Evolutionary conservation across 345 rosid genomes (phyloP).

Genomic region (Eucalyptus cladocalyx): DNA sequence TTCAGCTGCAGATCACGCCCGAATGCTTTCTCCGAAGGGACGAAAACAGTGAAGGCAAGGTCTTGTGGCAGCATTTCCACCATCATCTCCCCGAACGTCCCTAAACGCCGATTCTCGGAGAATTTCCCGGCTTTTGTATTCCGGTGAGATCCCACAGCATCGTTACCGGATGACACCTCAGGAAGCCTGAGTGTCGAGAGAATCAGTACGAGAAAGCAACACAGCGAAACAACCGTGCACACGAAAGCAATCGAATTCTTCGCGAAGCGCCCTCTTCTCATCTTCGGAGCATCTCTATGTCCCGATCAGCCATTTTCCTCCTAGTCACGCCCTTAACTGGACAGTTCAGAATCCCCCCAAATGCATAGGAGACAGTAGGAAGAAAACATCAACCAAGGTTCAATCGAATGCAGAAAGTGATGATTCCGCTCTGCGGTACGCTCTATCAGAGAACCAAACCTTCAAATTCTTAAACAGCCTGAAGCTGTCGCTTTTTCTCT

Average conservation of each 20-base stretch:
- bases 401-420: neutral
- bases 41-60: slow-evolving; percentile 67
- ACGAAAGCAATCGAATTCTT: slow-evolving; percentile 25
- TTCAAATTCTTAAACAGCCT: neutral
- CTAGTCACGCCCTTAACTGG: neutral
- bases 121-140: neutral
- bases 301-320: neutral
- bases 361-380: neutral
- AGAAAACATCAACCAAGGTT: neutral
- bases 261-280: slow-evolving; percentile 16
- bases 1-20: slow-evolving; percentile 41
- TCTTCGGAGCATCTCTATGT: neutral
- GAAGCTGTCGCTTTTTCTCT: neutral
- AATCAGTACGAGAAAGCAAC: slow-evolving; percentile 25
- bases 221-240: slow-evolving; percentile 21
- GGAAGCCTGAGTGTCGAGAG: slow-evolving; percentile 47
- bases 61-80: slow-evolving; percentile 65
- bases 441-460: neutral
- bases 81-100: slow-evolving; percentile 69
- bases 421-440: neutral
- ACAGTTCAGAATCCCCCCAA: neutral
- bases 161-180: slow-evolving; percentile 10
- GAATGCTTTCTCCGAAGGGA: slow-evolving; percentile 58
- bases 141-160: neutral
- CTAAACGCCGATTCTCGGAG: slow-evolving; percentile 8